Conservation (phyloP, 2,329 filamentous ascomycete species). For the Penicillium nordicum region DNA sequence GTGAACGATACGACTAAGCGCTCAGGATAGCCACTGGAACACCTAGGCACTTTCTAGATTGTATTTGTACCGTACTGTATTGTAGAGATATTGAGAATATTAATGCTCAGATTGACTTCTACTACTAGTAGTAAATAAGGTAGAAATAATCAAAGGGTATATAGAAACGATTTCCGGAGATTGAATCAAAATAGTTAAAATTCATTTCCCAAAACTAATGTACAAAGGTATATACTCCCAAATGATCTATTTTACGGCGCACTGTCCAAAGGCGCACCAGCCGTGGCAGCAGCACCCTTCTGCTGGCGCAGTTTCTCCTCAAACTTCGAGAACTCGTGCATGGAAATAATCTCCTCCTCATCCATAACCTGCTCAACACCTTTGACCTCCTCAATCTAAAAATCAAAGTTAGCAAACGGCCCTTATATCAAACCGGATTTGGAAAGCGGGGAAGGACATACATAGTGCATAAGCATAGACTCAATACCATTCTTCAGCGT, state of each 20-base stretch:
- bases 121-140: too few relatives aligned
- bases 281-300: constrained; percentile 50
- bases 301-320: constrained; percentile 74
- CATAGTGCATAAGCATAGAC: constrained; percentile 96
- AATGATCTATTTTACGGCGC: constrained; percentile 29
- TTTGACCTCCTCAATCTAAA: constrained; percentile 89
- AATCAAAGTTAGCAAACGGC: constrained; percentile 18
- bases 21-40: not conserved
- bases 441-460: constrained; percentile 49
- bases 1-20: not conserved
- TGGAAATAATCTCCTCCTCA: constrained; percentile 82
- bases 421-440: not conserved
- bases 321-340: constrained; percentile 88
- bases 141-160: not conserved
- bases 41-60: too few relatives aligned
- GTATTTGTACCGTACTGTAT: too few relatives aligned
- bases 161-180: too few relatives aligned
- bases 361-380: constrained; percentile 88
- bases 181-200: not conserved
- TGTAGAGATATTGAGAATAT: not conserved
- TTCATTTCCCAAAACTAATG: not conserved
- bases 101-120: not conserved
- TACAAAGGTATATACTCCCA: not conserved
- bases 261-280: constrained; percentile 54
- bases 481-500: constrained; percentile 98